phyloP scores from a whole-genome alignment of 2,329 filamentous ascomycete genomes.

The Aspergillus sp. region DNA sequence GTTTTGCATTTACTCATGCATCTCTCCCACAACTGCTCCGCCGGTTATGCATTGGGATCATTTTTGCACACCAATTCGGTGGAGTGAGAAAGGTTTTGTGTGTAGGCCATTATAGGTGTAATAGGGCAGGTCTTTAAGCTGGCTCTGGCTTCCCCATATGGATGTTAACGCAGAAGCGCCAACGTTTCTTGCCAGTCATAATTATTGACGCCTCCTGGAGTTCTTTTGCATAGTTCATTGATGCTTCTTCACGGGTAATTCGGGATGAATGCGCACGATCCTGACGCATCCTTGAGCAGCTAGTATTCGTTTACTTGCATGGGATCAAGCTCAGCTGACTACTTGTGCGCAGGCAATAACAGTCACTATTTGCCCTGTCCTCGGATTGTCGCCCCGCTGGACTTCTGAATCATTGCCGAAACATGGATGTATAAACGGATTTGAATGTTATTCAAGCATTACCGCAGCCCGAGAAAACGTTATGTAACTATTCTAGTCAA shows the following conservation, averaged over 20 bases:
- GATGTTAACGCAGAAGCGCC: no score
- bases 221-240: not conserved
- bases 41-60: not conserved
- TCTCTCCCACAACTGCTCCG: not conserved
- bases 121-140: not conserved
- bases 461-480: not conserved
- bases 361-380: not conserved
- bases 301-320: not conserved
- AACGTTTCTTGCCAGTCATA: no score
- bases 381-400: not conserved
- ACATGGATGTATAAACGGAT: no score
- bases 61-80: not conserved
- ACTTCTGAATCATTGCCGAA: not conserved
- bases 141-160: not conserved
- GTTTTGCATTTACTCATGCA: slow-evolving; percentile 16
- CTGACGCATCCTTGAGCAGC: slow-evolving; percentile 14
- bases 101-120: not conserved
- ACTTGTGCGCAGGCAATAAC: not conserved
- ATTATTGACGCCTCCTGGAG: not conserved
- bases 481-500: not conserved
- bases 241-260: slow-evolving; percentile 6
- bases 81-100: not conserved
- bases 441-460: not conserved
- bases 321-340: not conserved
- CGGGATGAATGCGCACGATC: slow-evolving; percentile 7